These are phyloP conservation scores for Colletotrichum higginsianum DNA, from an alignment of 2,329 filamentous ascomycete species.

Conservation along the genomic window DNA sequence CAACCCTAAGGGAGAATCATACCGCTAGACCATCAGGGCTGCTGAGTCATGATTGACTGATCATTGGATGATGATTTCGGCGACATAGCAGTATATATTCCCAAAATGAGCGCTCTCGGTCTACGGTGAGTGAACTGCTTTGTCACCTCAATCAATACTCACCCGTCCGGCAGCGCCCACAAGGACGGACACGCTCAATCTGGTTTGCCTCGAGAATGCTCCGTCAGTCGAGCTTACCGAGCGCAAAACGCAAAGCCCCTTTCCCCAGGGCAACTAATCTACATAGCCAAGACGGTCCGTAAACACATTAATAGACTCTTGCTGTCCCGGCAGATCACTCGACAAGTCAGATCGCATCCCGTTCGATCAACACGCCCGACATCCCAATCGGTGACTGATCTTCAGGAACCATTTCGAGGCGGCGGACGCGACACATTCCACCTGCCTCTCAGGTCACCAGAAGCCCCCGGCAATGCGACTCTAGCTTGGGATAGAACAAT, in stretches of 20 bases:
- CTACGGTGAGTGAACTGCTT: too few species aligned
- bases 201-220: not conserved
- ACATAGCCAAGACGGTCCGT: too few species aligned
- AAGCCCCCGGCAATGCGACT: not conserved
- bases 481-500: not conserved
- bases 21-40: constrained; percentile 33
- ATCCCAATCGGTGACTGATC: constrained; percentile 10
- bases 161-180: not conserved
- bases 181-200: not conserved
- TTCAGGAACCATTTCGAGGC: constrained; percentile 6
- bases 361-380: not conserved
- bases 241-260: not conserved
- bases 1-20: constrained; percentile 31
- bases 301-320: not conserved
- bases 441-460: constrained; percentile 14
- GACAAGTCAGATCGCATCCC: constrained; percentile 9
- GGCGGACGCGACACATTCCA: not conserved
- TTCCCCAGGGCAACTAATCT: not conserved
- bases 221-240: not conserved
- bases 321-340: not conserved
- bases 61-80: not conserved
- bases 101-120: fast-evolving
- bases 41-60: not conserved
- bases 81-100: not conserved
- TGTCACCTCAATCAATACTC: too few species aligned